Evolutionary conservation across 2,329 filamentous ascomycete genomes (phyloP).

Genomic region (Blumeria graminis): DNA sequence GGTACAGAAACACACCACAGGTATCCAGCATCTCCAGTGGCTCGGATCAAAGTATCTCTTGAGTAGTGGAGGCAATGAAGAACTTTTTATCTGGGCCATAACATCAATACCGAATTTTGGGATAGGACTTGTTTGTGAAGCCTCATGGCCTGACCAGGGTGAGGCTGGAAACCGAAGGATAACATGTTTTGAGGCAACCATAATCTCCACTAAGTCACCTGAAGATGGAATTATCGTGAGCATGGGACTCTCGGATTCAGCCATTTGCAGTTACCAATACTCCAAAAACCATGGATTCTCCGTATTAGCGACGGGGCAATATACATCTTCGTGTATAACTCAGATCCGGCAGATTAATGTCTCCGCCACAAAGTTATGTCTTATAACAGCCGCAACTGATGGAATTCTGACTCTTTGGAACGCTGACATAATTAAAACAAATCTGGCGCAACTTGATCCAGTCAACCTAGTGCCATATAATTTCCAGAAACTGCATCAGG

Average conservation of each 20-base stretch:
- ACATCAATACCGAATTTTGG: slow-evolving; percentile 25
- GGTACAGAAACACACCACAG: slow-evolving; percentile 56
- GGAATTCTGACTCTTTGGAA: slow-evolving; percentile 46
- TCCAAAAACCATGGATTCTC: slow-evolving; percentile 19
- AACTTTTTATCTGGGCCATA: slow-evolving; percentile 63
- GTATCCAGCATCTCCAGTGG: slow-evolving; percentile 51
- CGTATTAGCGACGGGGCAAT: slow-evolving; percentile 28
- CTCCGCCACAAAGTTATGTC: slow-evolving; percentile 16
- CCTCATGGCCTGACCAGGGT: slow-evolving; percentile 25
- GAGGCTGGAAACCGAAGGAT: slow-evolving; percentile 47
- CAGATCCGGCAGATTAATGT: slow-evolving; percentile 24
- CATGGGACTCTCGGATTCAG: slow-evolving; percentile 67
- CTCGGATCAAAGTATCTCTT: slow-evolving; percentile 42
- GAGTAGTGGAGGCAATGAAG: slow-evolving; percentile 68
- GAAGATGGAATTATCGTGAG: slow-evolving; percentile 27
- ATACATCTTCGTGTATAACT: slow-evolving; percentile 55
- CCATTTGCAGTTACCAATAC: slow-evolving; percentile 34
- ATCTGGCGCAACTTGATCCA: not conserved
- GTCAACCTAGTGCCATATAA: slow-evolving; percentile 4
- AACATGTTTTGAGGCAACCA: slow-evolving; percentile 44
- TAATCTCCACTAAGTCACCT: slow-evolving; percentile 2
- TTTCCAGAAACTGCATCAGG: slow-evolving; percentile 43
- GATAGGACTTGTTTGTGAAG: slow-evolving; percentile 32
- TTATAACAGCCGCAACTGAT: slow-evolving; percentile 59
- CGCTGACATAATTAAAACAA: not conserved